Evolutionary conservation across 768 basidiomycete genomes (phyloP).

Genomic region (Tylopilus vinaceipallidus): DNA sequence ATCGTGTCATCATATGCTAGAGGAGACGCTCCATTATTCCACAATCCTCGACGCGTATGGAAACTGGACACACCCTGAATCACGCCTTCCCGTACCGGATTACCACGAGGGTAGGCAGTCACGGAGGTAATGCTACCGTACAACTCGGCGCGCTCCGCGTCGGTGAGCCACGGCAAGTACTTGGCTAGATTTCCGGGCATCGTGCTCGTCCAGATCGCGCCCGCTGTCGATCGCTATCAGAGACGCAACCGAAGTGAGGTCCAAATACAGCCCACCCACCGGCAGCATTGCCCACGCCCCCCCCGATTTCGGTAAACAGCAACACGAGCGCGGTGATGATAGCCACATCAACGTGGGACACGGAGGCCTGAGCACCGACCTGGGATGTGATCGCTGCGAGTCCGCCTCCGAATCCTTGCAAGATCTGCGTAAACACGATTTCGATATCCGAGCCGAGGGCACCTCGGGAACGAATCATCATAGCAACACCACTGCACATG

Average conservation of each 20-base stretch:
- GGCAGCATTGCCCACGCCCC: constrained; percentile 60
- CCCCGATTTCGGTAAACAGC: constrained; percentile 69
- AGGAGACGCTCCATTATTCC: neutral
- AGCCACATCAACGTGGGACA: constrained; percentile 63
- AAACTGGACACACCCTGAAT: constrained; percentile 42
- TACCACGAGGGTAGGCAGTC: constrained; percentile 43
- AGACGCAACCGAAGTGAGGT: neutral
- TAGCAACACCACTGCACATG: constrained; percentile 49
- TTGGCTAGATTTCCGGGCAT: constrained; percentile 63
- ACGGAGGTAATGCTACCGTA: constrained; percentile 59
- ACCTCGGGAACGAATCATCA: constrained; percentile 73
- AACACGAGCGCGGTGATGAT: constrained; percentile 66
- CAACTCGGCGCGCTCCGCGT: constrained; percentile 42
- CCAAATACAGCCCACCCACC: constrained; percentile 36
- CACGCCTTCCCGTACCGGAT: constrained; percentile 63
- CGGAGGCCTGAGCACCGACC: constrained; percentile 64
- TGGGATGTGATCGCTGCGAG: constrained; percentile 57
- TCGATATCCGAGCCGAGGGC: constrained; percentile 52
- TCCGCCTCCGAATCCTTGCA: constrained; percentile 76
- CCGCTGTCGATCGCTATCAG: constrained; percentile 37
- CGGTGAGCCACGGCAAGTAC: constrained; percentile 50
- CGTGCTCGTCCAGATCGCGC: constrained; percentile 59
- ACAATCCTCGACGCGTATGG: neutral
- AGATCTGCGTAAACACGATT: constrained; percentile 63
- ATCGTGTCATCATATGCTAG: constrained; percentile 56